Base-by-base conservation (phyloP, 2,329 filamentous ascomycete species). In the Paraphoma sp. region DNA sequence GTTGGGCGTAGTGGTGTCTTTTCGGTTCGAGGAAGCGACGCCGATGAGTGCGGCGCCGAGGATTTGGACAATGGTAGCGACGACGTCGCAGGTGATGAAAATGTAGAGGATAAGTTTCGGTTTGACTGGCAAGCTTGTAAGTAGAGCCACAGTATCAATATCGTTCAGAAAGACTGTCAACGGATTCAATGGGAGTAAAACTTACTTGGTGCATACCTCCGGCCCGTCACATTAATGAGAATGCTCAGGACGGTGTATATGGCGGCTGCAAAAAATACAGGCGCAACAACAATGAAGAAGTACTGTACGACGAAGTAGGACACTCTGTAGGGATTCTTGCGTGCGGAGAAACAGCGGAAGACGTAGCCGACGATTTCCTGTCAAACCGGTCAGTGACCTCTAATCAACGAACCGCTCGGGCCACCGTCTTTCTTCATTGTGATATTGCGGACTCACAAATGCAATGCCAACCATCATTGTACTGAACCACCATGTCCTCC, bases 211-310 rank as follows among this genome's bases (percentile, higher is more conserved):
- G 81, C 77, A 62, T 81, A 81, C 23, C 73, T 62, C 3, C 71
- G 67, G 2, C 81, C 81, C 38, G 82, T 75, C 9, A 77, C 71
- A 43, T 76, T 74, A 48, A 86, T 84, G 31, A 86, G 71, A 3
- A 80, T 77, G 0, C 79, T 82, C 6, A 86, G 75, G 45, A 84
- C 75, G n/a, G 82, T 82, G 75, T 86, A 87, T 48, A 86, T 82
- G 0, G 80, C 79, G 0, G 84, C 84, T 14, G 82, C 79, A 70
- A 86, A 81, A 64, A 86, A 84, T 38, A 87, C 84, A 1, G 84
- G 84, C 0, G 84, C 84, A 0, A 83, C 82, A 57, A 87, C 84
- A 69, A 87, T 85, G 76, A 85, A 85, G 77, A 87, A 87, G 75
- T 86, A 86, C 65, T 85, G 83, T 45, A 84, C 72, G 40, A 87